Evolutionary conservation across 2,329 filamentous ascomycete genomes (phyloP).

Genomic region (Claviceps sp.): DNA sequence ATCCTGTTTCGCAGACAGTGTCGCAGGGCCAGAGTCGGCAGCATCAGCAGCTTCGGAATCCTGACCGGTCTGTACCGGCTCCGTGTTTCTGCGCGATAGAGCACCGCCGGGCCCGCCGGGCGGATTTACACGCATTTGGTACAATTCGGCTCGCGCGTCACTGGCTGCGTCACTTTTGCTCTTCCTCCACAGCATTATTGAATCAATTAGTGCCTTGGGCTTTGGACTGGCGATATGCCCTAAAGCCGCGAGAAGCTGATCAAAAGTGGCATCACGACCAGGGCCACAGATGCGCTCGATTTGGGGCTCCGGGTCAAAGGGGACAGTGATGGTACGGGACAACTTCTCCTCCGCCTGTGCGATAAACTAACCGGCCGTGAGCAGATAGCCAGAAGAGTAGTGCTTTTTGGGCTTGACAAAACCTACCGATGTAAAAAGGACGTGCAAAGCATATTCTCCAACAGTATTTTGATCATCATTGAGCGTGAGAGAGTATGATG

Average conservation of each 20-base stretch:
- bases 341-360: conserved; percentile 94
- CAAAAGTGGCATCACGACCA: conserved; percentile 76
- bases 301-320: conserved; percentile 67
- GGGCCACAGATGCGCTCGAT: conserved; percentile 86
- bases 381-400: conserved; percentile 6
- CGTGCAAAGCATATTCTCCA: conserved; percentile 94
- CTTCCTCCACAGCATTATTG: conserved; percentile 96
- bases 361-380: conserved; percentile 51
- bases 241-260: conserved; percentile 84
- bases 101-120: conserved; percentile 33
- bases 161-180: conserved; percentile 83
- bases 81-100: conserved; percentile 59
- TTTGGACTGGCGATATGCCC: conserved; percentile 91
- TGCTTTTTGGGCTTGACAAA: background rate
- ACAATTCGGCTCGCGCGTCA: conserved; percentile 46
- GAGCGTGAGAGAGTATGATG: conserved; percentile 59
- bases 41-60: conserved; percentile 14
- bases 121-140: conserved; percentile 32
- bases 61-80: conserved; percentile 42
- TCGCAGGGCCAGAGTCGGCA: conserved; percentile 21
- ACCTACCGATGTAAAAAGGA: conserved; percentile 80
- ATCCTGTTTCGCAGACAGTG: conserved; percentile 46
- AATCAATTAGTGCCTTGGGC: conserved; percentile 89
- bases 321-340: conserved; percentile 68
- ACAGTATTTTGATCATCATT: conserved; percentile 77